Evolutionary conservation across 148 eudicot genomes (phyloP).

Genomic region (Cornus kousa): DNA sequence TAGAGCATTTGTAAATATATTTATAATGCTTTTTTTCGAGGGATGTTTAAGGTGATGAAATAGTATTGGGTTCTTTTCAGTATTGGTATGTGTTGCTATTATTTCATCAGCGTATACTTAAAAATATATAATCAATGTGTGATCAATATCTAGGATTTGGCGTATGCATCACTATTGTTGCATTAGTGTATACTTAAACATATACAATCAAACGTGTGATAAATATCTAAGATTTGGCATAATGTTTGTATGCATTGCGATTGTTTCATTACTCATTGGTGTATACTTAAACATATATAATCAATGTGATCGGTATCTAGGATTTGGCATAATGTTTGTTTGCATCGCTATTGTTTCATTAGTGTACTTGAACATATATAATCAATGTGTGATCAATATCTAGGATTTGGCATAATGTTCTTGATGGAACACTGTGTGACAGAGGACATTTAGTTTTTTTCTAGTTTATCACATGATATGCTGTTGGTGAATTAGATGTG

Average conservation of each 20-base stretch:
- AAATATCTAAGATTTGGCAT: neutral
- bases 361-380: too few relatives aligned
- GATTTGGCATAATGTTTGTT: too few relatives aligned
- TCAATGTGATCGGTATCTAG: neutral
- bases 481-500: neutral
- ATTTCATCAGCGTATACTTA: neutral
- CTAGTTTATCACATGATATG: neutral
- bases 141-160: too few relatives aligned
- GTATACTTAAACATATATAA: neutral
- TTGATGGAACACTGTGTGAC: neutral
- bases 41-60: neutral
- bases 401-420: neutral
- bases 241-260: neutral
- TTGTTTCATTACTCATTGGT: neutral
- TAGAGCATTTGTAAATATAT: constrained; percentile 25
- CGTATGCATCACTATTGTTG: neutral
- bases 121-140: neutral
- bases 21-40: neutral
- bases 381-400: neutral
- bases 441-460: neutral
- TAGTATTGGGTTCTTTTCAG: neutral
- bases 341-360: too few relatives aligned
- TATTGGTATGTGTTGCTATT: neutral
- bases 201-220: too few relatives aligned
- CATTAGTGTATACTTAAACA: neutral